phyloP scores from a whole-genome alignment of 371 early-diverging fungal species.

The Encephalitozoon romaleae region DNA sequence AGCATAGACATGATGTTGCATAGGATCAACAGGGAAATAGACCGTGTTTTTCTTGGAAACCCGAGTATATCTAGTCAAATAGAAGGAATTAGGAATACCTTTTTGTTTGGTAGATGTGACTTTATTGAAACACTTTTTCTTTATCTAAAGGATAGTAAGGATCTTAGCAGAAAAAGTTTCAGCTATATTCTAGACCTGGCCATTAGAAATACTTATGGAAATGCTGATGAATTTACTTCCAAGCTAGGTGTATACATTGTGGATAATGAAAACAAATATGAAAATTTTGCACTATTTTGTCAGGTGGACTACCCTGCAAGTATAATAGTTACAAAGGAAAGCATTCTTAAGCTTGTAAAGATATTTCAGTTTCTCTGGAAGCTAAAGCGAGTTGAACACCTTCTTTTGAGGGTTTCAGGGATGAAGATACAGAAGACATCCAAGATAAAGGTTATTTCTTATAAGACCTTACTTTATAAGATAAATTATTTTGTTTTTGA shows the following conservation, averaged over 20 bases:
- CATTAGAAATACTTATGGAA: slow-evolving; percentile 34
- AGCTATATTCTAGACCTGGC: slow-evolving; percentile 42
- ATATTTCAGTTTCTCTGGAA: slow-evolving; percentile 58
- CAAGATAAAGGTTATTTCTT: slow-evolving; percentile 8
- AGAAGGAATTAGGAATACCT: slow-evolving; percentile 34
- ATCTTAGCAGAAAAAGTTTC: slow-evolving; percentile 15
- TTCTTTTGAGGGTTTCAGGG: neutral
- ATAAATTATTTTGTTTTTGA: slow-evolving; percentile 40
- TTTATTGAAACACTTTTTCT: slow-evolving; percentile 52
- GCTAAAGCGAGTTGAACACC: slow-evolving; percentile 42
- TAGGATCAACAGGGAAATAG: slow-evolving; percentile 12
- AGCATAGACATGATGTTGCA: neutral
- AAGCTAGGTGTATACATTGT: slow-evolving; percentile 11
- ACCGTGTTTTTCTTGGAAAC: slow-evolving; percentile 10
- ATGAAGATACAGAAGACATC: neutral
- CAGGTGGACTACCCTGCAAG: slow-evolving; percentile 34
- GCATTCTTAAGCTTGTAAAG: slow-evolving; percentile 27
- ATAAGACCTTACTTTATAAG: slow-evolving; percentile 16
- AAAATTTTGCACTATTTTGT: slow-evolving; percentile 42
- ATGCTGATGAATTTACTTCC: slow-evolving; percentile 30
- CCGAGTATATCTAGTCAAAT: slow-evolving; percentile 30
- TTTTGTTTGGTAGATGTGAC: slow-evolving; percentile 53
- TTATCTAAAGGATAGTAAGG: slow-evolving; percentile 32
- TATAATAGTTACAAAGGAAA: slow-evolving; percentile 28
- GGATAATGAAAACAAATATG: neutral